These are phyloP conservation scores for Achaetomium macrosporum DNA, from an alignment of 2,329 filamentous ascomycete species.

Conservation along the genomic window DNA sequence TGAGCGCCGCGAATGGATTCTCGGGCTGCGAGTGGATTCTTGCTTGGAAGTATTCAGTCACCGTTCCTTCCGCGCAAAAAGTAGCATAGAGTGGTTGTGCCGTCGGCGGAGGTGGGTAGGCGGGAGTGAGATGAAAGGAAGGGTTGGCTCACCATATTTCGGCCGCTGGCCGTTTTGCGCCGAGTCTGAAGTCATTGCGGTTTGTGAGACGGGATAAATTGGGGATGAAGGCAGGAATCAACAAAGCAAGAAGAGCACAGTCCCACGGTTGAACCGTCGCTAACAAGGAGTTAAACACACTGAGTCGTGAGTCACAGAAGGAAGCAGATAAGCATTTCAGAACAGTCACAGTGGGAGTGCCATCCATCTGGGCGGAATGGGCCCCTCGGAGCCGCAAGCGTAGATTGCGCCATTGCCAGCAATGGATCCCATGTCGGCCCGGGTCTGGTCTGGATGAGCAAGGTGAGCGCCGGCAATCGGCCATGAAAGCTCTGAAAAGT, in stretches of 20 bases:
- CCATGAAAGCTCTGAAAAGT: constrained; percentile 9
- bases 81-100: neutral
- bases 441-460: neutral
- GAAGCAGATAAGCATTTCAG: neutral
- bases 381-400: constrained; percentile 21
- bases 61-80: constrained; percentile 32
- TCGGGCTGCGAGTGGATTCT: constrained; percentile 68
- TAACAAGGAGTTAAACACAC: neutral
- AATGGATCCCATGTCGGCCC: constrained; percentile 1
- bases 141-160: constrained; percentile 25
- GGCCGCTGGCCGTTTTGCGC: constrained; percentile 15
- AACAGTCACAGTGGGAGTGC: neutral
- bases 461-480: constrained; percentile 22
- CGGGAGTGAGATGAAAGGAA: neutral
- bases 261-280: too few relatives aligned
- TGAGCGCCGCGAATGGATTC: constrained; percentile 82
- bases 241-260: too few relatives aligned
- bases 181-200: constrained; percentile 15
- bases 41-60: constrained; percentile 62
- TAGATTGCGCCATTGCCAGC: constrained; percentile 24
- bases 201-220: neutral
- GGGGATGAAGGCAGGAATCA: neutral
- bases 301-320: neutral
- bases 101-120: neutral
- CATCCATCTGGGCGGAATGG: constrained; percentile 5